Evolutionary conservation across 2,329 filamentous ascomycete species (phyloP).

Genomic region (Diaporthe ilicicola): DNA sequence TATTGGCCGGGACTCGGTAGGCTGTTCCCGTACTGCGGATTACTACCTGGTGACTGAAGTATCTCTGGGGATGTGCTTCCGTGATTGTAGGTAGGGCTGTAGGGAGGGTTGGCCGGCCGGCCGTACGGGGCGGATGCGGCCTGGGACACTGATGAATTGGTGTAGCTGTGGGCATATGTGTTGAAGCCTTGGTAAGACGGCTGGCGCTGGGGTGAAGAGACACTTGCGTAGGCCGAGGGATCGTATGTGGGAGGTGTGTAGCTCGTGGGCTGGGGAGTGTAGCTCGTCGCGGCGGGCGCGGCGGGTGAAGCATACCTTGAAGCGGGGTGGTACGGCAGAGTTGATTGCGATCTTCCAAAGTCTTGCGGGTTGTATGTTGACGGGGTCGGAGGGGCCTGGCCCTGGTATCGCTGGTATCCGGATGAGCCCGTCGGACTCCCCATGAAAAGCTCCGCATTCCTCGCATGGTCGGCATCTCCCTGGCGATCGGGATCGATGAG

Average conservation of each 20-base stretch:
- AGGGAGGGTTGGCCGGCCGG: slow-evolving; percentile 49
- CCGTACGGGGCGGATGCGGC: slow-evolving; percentile 44
- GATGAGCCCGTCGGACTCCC: slow-evolving; percentile 56
- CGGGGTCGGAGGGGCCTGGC: slow-evolving; percentile 55
- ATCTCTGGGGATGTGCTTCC: slow-evolving; percentile 28
- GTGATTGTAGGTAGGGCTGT: slow-evolving; percentile 36
- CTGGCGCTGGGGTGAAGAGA: slow-evolving; percentile 58
- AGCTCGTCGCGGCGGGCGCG: slow-evolving; percentile 40
- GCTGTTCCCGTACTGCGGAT: slow-evolving; percentile 49
- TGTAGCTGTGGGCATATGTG: slow-evolving; percentile 54
- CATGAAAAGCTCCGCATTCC: slow-evolving; percentile 72
- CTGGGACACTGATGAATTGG: slow-evolving; percentile 47
- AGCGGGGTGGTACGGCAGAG: slow-evolving; percentile 58
- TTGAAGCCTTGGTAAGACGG: slow-evolving; percentile 59
- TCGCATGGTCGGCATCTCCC: slow-evolving; percentile 36
- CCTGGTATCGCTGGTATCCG: slow-evolving; percentile 61
- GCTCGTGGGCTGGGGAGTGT: slow-evolving; percentile 49
- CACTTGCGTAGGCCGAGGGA: slow-evolving; percentile 65
- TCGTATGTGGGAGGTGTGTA: slow-evolving; percentile 66
- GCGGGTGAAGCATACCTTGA: slow-evolving; percentile 48
- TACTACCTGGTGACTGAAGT: slow-evolving; percentile 28
- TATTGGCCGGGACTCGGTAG: slow-evolving; percentile 47
- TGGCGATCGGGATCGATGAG: slow-evolving; percentile 53
- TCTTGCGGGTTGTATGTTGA: slow-evolving; percentile 76
- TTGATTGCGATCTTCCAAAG: slow-evolving; percentile 66